phyloP scores from a whole-genome alignment of 345 rosid genomes.

The Rhizophora apiculata region DNA sequence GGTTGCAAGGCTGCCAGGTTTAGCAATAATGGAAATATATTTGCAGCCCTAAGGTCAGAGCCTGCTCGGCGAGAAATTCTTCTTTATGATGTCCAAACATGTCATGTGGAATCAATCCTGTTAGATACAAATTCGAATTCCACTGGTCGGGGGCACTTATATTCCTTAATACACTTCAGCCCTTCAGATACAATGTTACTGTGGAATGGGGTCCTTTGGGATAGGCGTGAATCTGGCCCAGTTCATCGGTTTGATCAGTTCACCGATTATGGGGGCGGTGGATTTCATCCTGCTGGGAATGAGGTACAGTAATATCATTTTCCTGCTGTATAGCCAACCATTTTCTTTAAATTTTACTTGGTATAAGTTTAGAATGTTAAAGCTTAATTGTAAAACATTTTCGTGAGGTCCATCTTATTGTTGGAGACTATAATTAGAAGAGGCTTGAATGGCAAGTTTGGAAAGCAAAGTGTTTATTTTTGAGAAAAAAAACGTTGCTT shows the following conservation, averaged over 20 bases:
- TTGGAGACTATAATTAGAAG: too few species aligned
- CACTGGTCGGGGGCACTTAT: conserved; percentile 64
- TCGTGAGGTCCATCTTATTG: too few species aligned
- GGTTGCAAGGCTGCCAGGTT: conserved; percentile 89
- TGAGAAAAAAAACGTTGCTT: too few species aligned
- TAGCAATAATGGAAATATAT: conserved; percentile 68
- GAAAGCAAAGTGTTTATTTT: too few species aligned
- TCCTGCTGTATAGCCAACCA: too few species aligned
- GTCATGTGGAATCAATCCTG: conserved; percentile 47
- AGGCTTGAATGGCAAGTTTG: too few species aligned
- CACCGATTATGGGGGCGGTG: conserved; percentile 96
- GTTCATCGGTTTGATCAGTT: conserved; percentile 83
- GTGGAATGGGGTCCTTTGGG: conserved; percentile 96
- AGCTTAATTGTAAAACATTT: too few species aligned
- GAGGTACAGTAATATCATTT: conserved; percentile 51
- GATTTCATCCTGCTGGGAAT: conserved; percentile 95
- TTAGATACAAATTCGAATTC: conserved; percentile 54
- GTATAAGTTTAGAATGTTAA: too few species aligned
- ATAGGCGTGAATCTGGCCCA: conserved; percentile 53
- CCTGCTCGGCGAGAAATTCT: conserved; percentile 64
- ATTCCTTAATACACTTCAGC: conserved; percentile 80
- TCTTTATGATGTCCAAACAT: conserved; percentile 77
- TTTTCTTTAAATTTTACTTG: too few species aligned
- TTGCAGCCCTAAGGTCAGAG: conserved; percentile 72
- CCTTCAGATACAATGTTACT: conserved; percentile 80